Base-by-base conservation (phyloP, 202 grass and related monocot species). In the Saccharum hybrid region DNA sequence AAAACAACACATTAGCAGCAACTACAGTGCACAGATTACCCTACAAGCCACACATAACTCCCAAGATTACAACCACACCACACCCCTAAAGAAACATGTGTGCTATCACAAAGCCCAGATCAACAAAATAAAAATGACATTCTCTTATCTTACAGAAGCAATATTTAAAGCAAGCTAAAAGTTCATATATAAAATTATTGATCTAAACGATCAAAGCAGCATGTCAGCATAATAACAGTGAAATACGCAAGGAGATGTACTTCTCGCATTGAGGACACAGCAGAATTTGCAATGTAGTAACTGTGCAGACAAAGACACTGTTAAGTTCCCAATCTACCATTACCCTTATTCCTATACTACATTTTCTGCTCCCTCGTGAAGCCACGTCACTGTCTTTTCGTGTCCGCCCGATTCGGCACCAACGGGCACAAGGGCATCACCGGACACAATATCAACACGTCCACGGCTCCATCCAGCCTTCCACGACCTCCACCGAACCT, bases 71-170 rank as follows among this genome's bases (percentile, higher is more conserved):
- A 36, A 52, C 6, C 10, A 4, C 10, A 51, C 6, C 42, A 7
- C 38, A 41, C 18, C n/a, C 51, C 78, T 16, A 4, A 57, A 80
- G 30, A 57, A 26, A 41, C 14, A 77, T 64, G 3, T 1, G 3
- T 12, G 2, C 10, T 3, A 5, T 23, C 34, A 36, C 52, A 79
- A 36, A 6, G 10, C 31, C 56, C 30, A 68, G 37, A 54, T 76
- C 68, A 74, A 40, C 15, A 51, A 23, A 82, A 14, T 39, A 84
- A 22, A 52, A 67, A 67, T 45, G n/a, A 4, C 4, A 81, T 52
- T 46, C 66, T 56, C 52, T n/a, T 23, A 23, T 8, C 46, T 60
- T 66, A 39, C 63, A 34, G 19, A 51, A 12, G 81, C 9, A 51
- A 59, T 14, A 86, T 28, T 14, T 15, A 14, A 38, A 68, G 41